Evolutionary conservation across 768 basidiomycete species (phyloP), one percentile per base, ranked within the genome.

Genomic region (Auricularia sp.): DNA sequence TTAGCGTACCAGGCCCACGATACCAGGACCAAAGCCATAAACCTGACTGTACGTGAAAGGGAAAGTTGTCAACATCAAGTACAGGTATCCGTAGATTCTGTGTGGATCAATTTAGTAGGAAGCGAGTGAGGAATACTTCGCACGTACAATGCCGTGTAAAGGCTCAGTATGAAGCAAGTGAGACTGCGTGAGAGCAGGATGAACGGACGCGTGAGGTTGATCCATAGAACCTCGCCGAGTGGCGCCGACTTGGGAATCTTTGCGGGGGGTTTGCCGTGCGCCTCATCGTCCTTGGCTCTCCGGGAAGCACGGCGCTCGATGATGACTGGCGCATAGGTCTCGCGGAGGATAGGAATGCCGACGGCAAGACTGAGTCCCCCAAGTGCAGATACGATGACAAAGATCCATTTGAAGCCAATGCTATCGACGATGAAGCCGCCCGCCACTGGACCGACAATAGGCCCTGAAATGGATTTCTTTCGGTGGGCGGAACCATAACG

Each of bases 241-340:
- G 63, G 33, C 18, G 64, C 39, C 16, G 14, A 18, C 47, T 51
- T 5, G 4, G 63, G 63, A 24, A 65, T 13, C 56, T 64, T 66
- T 76, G 78, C 69, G 64, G 54, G 65, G 67, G 72, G 69, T 72
- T 65, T 66, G 72, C 63, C 42, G 69, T 14, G 68, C 62, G 73
- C 65, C 21, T 34, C 39, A 33, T 56, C 59, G 14, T 63, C 67
- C 2, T 70, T 44, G 18, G 51, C 64, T 8, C 56, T 51, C 24
- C 24, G 69, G 59, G 72, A 72, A 2, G 78, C 79, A 18, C 75
- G 75, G 34, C 81, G 80, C 35, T 79, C 69, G 14, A 85, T 83
- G 45, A 92, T 80, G 44, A 89, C 77, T 1, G 91, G 91, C 0
- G 80, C 85, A 70, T 91, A 93, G 0, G 91, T 90, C 73, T 92